These are phyloP conservation scores for Mytilinidion resinicola DNA, from an alignment of 495 filamentous ascomycete genomes.

Conservation along the genomic window DNA sequence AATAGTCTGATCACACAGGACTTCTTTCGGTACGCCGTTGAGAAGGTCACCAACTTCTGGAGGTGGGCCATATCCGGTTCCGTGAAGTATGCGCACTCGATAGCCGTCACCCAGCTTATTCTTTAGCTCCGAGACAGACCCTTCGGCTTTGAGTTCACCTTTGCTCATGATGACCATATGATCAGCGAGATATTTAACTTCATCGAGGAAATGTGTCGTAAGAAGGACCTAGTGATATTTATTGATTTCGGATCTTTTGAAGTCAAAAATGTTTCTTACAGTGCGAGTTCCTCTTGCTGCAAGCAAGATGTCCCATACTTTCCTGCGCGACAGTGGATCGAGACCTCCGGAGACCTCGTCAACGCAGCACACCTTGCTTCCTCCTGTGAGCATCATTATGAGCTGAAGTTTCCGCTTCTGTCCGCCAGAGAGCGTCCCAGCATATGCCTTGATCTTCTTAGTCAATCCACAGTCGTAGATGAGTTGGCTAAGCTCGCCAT, in stretches of 20 bases:
- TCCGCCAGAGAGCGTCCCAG: slow-evolving; percentile 71
- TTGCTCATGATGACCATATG: slow-evolving; percentile 37
- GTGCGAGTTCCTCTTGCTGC: slow-evolving; percentile 70
- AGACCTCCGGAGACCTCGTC: slow-evolving; percentile 82
- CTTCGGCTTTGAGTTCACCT: slow-evolving; percentile 32
- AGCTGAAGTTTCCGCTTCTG: slow-evolving; percentile 89
- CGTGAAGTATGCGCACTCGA: slow-evolving; percentile 61
- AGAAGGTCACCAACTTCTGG: slow-evolving; percentile 47
- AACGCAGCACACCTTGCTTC: slow-evolving; percentile 75
- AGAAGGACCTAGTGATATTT: slow-evolving; percentile 47
- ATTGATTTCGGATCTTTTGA: too few relatives aligned
- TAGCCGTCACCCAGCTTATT: slow-evolving; percentile 52
- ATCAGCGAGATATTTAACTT: slow-evolving; percentile 38
- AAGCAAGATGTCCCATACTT: slow-evolving; percentile 85
- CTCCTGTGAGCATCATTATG: slow-evolving; percentile 88
- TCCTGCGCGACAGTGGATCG: slow-evolving; percentile 72
- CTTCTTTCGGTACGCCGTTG: slow-evolving; percentile 47
- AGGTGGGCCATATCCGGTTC: slow-evolving; percentile 34
- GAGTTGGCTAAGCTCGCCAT: slow-evolving; percentile 51
- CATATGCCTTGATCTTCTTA: slow-evolving; percentile 57
- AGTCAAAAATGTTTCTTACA: slow-evolving; percentile 22
- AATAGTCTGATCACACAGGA: slow-evolving; percentile 61
- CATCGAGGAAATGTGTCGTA: slow-evolving; percentile 58
- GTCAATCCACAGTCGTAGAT: slow-evolving; percentile 63
- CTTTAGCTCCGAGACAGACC: slow-evolving; percentile 34